Evolutionary conservation across 768 basidiomycete genomes (phyloP).

Genomic region (Inosperma sp.): DNA sequence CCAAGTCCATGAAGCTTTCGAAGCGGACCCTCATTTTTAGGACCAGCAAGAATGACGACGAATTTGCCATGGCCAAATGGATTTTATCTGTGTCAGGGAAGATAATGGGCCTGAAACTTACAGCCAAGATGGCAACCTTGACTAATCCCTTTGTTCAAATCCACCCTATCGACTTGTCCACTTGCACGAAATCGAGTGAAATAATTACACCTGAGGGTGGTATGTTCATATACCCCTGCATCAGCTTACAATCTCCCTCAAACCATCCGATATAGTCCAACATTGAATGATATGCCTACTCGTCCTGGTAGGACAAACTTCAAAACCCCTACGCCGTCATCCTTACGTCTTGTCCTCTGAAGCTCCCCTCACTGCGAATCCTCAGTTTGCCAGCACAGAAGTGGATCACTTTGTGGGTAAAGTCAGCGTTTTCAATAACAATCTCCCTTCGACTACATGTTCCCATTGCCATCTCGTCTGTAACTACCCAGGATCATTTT

Average conservation of each 20-base stretch:
- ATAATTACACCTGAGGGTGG: slow-evolving; percentile 35
- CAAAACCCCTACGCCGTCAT: slow-evolving; percentile 30
- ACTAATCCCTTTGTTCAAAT: slow-evolving; percentile 30
- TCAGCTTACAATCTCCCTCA: slow-evolving; percentile 32
- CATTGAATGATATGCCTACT: slow-evolving; percentile 27
- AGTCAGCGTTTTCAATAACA: slow-evolving; percentile 37
- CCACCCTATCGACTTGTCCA: slow-evolving; percentile 35
- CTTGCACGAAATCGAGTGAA: slow-evolving; percentile 34
- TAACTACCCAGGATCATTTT: slow-evolving; percentile 32
- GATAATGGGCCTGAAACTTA: slow-evolving; percentile 34
- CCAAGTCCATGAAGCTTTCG: slow-evolving; percentile 31
- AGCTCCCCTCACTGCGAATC: slow-evolving; percentile 35
- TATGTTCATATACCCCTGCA: slow-evolving; percentile 32
- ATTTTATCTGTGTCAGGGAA: slow-evolving; percentile 32
- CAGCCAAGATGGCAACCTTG: slow-evolving; percentile 35
- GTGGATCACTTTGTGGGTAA: slow-evolving; percentile 32
- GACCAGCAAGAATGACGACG: slow-evolving; percentile 28
- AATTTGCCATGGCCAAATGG: slow-evolving; percentile 41
- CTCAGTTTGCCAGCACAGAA: slow-evolving; percentile 20
- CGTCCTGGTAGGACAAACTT: slow-evolving; percentile 35
- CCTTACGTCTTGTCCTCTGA: slow-evolving; percentile 33
- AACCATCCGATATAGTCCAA: slow-evolving; percentile 30
- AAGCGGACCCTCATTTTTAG: slow-evolving; percentile 34
- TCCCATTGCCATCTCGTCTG: slow-evolving; percentile 32
- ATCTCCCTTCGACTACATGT: slow-evolving; percentile 28